Conservation (phyloP, 805 yeast species). For the Saccharomyces jurei region DNA sequence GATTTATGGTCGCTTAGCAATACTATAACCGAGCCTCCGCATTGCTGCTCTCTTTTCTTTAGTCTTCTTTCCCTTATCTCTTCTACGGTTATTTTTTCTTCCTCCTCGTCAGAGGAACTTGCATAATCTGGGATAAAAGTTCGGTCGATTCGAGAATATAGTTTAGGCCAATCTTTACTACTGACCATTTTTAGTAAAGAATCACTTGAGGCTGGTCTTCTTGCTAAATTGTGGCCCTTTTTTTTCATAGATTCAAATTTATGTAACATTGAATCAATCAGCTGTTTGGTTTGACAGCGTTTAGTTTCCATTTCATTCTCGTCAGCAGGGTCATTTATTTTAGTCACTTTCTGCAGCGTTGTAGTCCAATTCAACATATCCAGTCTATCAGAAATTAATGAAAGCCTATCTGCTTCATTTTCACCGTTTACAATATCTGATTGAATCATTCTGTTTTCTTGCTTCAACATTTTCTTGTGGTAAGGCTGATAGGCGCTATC, state of each 20-base stretch:
- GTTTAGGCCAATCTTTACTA: constrained; percentile 9
- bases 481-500: constrained; percentile 38
- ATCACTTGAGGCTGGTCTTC: constrained; percentile 8
- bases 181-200: constrained; percentile 12
- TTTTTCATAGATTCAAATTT: constrained; percentile 23
- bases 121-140: constrained; percentile 16
- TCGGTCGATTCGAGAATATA: constrained; percentile 20
- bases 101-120: constrained; percentile 29
- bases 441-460: constrained; percentile 59
- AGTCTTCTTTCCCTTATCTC: constrained; percentile 15
- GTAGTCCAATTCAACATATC: constrained; percentile 41
- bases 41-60: constrained; percentile 7
- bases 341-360: constrained; percentile 41
- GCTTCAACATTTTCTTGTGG: constrained; percentile 55
- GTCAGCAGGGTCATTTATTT: constrained; percentile 41
- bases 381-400: constrained; percentile 36
- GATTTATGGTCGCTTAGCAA: background rate
- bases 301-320: constrained; percentile 44
- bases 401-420: constrained; percentile 47
- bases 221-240: constrained; percentile 12
- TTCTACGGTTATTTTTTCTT: constrained; percentile 13
- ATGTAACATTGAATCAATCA: constrained; percentile 32
- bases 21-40: constrained; percentile 21
- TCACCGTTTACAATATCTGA: constrained; percentile 37
- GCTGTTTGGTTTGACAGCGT: constrained; percentile 43